A percentile compares a stretch with the other conserved stretches of the same genome.
These are phyloP conservation scores for Myrica gale DNA, from an alignment of 306 rosid genomes.

Conservation along the genomic window DNA sequence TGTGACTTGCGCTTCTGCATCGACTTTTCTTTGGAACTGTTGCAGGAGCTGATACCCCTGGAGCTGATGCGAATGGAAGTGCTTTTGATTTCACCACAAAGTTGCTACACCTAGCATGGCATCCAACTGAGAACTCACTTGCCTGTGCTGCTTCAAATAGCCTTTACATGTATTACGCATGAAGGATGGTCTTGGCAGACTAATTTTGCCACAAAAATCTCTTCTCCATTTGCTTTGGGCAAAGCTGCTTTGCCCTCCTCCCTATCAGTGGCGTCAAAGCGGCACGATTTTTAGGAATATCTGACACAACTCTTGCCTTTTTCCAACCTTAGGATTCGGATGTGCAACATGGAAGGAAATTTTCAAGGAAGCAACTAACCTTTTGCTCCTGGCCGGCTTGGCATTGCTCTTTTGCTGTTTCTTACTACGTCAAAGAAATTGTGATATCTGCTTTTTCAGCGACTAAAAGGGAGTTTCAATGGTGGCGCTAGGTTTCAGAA, in stretches of 20 bases:
- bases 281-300: conserved; percentile 26
- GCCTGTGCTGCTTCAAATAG: conserved; percentile 80
- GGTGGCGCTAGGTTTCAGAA: conserved; percentile 17
- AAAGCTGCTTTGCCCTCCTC: conserved; percentile 23
- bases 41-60: conserved; percentile 50
- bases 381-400: conserved; percentile 9
- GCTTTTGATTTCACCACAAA: conserved; percentile 57
- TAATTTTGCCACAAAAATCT: conserved; percentile 25
- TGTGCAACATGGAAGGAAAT: conserved; percentile 12
- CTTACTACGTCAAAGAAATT: background rate
- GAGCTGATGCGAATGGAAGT: conserved; percentile 57
- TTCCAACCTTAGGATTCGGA: conserved; percentile 27
- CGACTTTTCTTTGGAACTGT: conserved; percentile 10
- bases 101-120: conserved; percentile 75
- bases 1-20: background rate
- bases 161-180: conserved; percentile 68
- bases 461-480: conserved; percentile 4
- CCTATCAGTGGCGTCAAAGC: conserved; percentile 23
- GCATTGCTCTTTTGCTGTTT: conserved; percentile 5
- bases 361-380: conserved; percentile 24
- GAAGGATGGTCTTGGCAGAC: conserved; percentile 29
- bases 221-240: conserved; percentile 16
- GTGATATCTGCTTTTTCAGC: conserved; percentile 19
- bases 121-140: conserved; percentile 60
- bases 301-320: conserved; percentile 17